These are phyloP conservation scores for Neofusicoccum laricinum DNA, from an alignment of 2,329 filamentous ascomycete genomes.

Conservation along the genomic window DNA sequence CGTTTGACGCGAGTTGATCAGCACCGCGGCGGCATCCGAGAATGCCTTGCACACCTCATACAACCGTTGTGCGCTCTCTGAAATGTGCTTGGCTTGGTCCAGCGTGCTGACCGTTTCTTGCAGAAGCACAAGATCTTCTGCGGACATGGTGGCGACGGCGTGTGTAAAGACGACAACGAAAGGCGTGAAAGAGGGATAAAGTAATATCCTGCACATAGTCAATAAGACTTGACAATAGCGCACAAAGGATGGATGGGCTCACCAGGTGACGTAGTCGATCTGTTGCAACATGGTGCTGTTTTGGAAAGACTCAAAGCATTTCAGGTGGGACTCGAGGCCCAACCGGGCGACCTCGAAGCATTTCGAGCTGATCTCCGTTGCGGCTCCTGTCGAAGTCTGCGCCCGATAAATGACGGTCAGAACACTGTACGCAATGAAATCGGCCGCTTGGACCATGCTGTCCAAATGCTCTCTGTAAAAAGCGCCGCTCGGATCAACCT, in stretches of 20 bases:
- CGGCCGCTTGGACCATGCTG: slow-evolving; percentile 3
- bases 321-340: slow-evolving; percentile 17
- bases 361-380: slow-evolving; percentile 19
- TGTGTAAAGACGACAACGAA: slow-evolving; percentile 20
- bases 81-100: slow-evolving; percentile 16
- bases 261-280: slow-evolving; percentile 19
- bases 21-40: slow-evolving; percentile 15
- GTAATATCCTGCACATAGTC: slow-evolving; percentile 13
- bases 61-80: slow-evolving; percentile 16
- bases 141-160: slow-evolving; percentile 18
- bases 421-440: slow-evolving; percentile 20
- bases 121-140: slow-evolving; percentile 12
- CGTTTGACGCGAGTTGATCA: slow-evolving; percentile 18
- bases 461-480: background rate
- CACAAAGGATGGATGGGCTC: background rate
- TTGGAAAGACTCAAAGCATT: slow-evolving; percentile 17
- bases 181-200: slow-evolving; percentile 19
- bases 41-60: slow-evolving; percentile 20
- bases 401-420: slow-evolving; percentile 19
- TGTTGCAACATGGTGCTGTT: background rate
- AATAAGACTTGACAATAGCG: background rate
- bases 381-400: slow-evolving; percentile 15
- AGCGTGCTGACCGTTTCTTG: slow-evolving; percentile 17
- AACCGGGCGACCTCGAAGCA: slow-evolving; percentile 19
- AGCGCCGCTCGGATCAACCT: background rate